These are phyloP conservation scores for Castanea crenata DNA, from an alignment of 306 rosid genomes.

Conservation along the genomic window DNA sequence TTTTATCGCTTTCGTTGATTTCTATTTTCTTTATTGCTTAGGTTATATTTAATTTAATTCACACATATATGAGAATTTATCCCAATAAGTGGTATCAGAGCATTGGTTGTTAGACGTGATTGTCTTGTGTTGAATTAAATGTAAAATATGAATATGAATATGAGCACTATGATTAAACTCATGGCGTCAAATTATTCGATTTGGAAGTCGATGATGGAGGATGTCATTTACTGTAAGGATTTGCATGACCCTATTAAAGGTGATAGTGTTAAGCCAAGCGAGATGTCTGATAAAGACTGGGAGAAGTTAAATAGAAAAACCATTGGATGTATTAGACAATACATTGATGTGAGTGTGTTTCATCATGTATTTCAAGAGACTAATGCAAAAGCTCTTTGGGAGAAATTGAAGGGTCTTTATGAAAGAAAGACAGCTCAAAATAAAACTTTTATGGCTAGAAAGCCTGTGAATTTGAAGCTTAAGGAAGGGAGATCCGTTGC, in stretches of 20 bases:
- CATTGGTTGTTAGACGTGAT: too few species aligned
- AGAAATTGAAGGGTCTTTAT: background rate
- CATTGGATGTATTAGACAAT: background rate
- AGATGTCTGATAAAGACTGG: background rate
- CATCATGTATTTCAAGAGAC: background rate
- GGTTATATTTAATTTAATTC: too few species aligned
- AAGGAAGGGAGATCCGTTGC: background rate
- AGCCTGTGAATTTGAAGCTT: slow-evolving; percentile 1
- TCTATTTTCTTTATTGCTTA: too few species aligned
- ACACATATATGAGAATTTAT: too few species aligned
- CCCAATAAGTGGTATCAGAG: too few species aligned
- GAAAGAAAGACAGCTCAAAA: background rate
- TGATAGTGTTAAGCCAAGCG: background rate
- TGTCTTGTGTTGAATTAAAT: background rate
- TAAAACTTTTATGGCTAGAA: background rate
- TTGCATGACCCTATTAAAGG: background rate
- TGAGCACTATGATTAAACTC: background rate
- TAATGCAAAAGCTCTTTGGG: background rate
- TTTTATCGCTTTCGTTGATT: too few species aligned
- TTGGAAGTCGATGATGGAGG: background rate
- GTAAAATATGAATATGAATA: background rate
- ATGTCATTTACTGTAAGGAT: background rate
- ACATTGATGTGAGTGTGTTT: background rate
- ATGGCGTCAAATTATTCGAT: background rate
- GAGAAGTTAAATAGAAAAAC: background rate